Base-by-base conservation (phyloP, 495 filamentous ascomycete species). In the Coniosporium apollinis region DNA sequence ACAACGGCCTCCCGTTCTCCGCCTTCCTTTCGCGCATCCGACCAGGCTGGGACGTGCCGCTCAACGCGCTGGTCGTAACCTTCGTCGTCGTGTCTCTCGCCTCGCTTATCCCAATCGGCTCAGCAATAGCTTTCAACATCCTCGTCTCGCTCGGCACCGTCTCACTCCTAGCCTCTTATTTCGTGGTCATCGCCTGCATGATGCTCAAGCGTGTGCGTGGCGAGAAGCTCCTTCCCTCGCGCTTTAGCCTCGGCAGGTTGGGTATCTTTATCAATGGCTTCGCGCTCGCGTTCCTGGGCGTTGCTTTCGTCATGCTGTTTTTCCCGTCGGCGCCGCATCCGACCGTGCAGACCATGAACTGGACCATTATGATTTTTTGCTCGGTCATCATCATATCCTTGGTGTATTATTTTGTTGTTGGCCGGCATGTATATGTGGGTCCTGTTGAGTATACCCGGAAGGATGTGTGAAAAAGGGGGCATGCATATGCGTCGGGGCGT, bases 1-100 rank as follows among this genome's bases (percentile, higher is more conserved):
- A 74, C 39, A 43, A 54, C 8, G 70, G 71, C 2, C 49, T 73
- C 6, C 71, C 70, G 9, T 72, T 68, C 40, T 69, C 65, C 7
- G 44, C 42, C 0, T 67, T 63, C 46, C 58, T 74, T 28, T 50
- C 54, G 28, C 53, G 61, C 47, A 63, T 70, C 29, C 59, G 55
- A 13, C 64, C 57, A 4, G 51, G 56, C 14, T 67, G 57, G 50
- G 61, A 62, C 34, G 64, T 70, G 22, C 67, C 69, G 1, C 43
- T 70, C 19, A 70, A 66, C 41, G 59, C 69, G 5, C 57, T 71
- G 33, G 49, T 58, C 35, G 54, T 65, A 15, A 60, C 61, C 2
- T 37, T 45, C n/a, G 30, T 19, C 30, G 28, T 48, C 29, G 34
- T 37, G 3, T 30, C 39, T 20, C 37, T 49, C 30, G 35, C 50